These are phyloP conservation scores for Davidsoniella neocaledoniae DNA, from an alignment of 2,329 filamentous ascomycete species.

Conservation along the genomic window DNA sequence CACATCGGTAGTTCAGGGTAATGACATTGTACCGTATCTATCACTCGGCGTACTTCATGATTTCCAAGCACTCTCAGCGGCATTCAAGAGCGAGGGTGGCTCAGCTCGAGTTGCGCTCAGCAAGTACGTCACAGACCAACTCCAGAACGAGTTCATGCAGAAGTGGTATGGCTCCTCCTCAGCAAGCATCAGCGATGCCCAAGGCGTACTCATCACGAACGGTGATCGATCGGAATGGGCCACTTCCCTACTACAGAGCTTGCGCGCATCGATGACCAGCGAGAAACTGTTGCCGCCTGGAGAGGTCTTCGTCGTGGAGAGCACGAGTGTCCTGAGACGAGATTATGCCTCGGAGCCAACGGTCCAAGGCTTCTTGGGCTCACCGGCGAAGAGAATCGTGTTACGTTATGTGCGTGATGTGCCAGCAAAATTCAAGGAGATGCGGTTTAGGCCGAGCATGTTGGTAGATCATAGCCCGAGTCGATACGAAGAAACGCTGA, in stretches of 20 bases:
- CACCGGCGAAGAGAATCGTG: conserved; percentile 50
- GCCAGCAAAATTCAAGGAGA: conserved; percentile 50
- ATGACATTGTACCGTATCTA: conserved; percentile 57
- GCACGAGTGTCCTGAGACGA: conserved; percentile 46
- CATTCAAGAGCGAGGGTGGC: conserved; percentile 55
- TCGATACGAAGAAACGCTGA: conserved; percentile 53
- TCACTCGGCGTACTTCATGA: conserved; percentile 61
- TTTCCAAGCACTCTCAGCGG: conserved; percentile 52
- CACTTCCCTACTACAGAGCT: conserved; percentile 45
- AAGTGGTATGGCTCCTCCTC: conserved; percentile 38
- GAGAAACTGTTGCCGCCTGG: conserved; percentile 58
- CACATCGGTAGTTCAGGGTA: conserved; percentile 56
- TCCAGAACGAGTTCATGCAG: conserved; percentile 44
- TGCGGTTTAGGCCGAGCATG: conserved; percentile 57
- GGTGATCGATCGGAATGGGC: conserved; percentile 37
- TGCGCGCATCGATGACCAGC: conserved; percentile 51
- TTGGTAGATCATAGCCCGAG: conserved; percentile 60
- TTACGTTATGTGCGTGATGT: conserved; percentile 57
- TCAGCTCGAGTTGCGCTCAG: conserved; percentile 51
- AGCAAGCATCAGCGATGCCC: conserved; percentile 14
- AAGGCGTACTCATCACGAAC: conserved; percentile 34
- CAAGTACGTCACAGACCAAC: conserved; percentile 45
- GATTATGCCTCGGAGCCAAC: conserved; percentile 22
- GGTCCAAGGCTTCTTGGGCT: conserved; percentile 37
- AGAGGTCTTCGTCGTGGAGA: conserved; percentile 59